Evolutionary conservation across 1,284 basidiomycete species (phyloP), one percentile per base, ranked within the genome.

Genomic region (Bondarzewia mesenterica): DNA sequence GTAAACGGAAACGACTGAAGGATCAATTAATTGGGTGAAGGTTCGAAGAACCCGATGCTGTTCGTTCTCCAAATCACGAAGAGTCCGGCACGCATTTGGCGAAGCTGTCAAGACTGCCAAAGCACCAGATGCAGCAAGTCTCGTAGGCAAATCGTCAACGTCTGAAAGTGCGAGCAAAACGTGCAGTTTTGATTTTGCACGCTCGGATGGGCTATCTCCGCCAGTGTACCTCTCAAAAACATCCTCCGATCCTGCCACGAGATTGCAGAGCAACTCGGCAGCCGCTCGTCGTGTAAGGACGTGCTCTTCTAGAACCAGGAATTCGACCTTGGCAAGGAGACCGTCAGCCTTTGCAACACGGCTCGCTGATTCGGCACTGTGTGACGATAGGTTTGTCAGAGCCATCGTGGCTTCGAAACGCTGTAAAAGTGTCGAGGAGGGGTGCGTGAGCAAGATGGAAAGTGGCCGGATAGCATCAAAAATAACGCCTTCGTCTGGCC

Each of bases 371-470:
- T 78, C 74, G 0, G 78, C 68, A 49, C 77, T 77, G 44, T 88
- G 75, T n/a, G 90, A 93, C 1, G 93, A 85, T 29, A 99, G 68
- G 62, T 99, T 99, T 4, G 95, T 99, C 43, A 99, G 74, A 1
- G 93, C 94, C 89, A 99, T 94, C 53, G 93, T 74, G 3, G 85
- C 81, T 64, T 99, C 95, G 60, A 99, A 99, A 40, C 78, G 77
- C 60, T 97, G 92, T 14, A 98, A 71, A 27, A 87, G 75, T 23
- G 68, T 80, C 1, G 91, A 78, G 0, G 77, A 72, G 0, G 80
- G 66, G 57, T 88, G 79, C 41, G 80, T 73, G 29, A 96, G 72
- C 47, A 94, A 69, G 26, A 79, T 63, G 1, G 84, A 77, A 42
- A 96, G 71, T 0, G 91, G 91, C 1, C 82, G 76, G 48, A 95